Conservation (phyloP, 495 filamentous ascomycete genomes). For the Parachaetomium inaequale region DNA sequence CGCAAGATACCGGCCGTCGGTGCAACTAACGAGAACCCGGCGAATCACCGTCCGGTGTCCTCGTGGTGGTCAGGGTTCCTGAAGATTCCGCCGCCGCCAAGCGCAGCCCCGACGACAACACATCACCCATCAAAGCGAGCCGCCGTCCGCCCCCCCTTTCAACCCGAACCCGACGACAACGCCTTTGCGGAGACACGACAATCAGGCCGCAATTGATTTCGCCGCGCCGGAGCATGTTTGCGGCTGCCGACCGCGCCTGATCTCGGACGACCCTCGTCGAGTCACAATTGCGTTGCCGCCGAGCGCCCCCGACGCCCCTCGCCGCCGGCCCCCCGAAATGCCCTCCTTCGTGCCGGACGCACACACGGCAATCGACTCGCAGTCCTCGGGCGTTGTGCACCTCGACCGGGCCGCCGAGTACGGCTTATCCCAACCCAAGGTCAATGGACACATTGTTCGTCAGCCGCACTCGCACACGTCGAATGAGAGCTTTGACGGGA, state of each 20-base stretch:
- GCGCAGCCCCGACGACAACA: conserved; percentile 9
- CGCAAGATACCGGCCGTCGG: neutral
- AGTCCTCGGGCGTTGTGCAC: conserved; percentile 35
- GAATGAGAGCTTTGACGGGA: conserved; percentile 39
- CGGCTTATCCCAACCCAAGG: conserved; percentile 31
- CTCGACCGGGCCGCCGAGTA: conserved; percentile 31
- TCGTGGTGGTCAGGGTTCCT: neutral
- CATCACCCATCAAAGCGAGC: neutral
- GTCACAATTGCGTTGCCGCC: conserved; percentile 6
- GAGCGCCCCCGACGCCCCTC: conserved; percentile 6
- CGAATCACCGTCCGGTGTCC: too few relatives aligned
- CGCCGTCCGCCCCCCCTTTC: neutral
- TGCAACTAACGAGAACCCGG: neutral
- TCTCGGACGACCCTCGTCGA: conserved; percentile 3
- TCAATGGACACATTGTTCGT: conserved; percentile 29
- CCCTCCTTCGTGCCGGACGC: conserved; percentile 57
- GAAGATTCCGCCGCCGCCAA: conserved; percentile 8
- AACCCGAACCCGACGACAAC: neutral
- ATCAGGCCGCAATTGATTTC: neutral
- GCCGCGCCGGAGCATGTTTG: conserved; percentile 24
- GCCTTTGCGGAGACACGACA: neutral
- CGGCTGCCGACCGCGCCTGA: conserved; percentile 17
- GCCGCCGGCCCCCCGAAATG: conserved; percentile 41
- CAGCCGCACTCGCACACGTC: conserved; percentile 34
- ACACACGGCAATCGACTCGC: conserved; percentile 44